These are phyloP conservation scores for Diplosphaera chodatii DNA, from an alignment of 139 green algal genomes.

Conservation along the genomic window DNA sequence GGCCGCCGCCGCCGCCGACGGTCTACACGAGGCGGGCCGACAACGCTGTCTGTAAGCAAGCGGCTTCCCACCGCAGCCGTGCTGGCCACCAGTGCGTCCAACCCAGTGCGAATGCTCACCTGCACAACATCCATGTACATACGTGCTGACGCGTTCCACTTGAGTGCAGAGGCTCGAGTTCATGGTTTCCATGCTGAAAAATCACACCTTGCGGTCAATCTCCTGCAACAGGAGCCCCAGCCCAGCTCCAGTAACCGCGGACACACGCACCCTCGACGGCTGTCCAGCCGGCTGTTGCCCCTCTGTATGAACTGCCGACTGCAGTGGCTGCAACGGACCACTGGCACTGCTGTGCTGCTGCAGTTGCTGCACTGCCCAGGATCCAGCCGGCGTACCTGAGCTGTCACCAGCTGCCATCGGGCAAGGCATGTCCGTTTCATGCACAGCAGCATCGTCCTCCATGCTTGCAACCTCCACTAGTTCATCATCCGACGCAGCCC, in stretches of 20 bases:
- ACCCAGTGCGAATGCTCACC: not conserved
- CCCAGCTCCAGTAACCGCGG: conserved; percentile 7
- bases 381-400: not conserved
- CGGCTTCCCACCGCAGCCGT: not conserved
- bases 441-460: no score
- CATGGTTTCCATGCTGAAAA: no score
- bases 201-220: conserved; percentile 15
- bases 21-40: not conserved
- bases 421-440: no score
- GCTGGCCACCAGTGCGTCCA: not conserved
- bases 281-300: not conserved
- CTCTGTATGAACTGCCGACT: not conserved
- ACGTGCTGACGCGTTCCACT: no score
- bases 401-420: no score
- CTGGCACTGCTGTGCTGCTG: no score
- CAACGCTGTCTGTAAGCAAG: not conserved
- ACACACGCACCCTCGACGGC: conserved; percentile 5
- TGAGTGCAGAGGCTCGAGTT: no score
- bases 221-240: conserved; percentile 13
- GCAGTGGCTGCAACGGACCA: no score
- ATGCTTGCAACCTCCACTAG: not conserved
- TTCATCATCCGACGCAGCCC: no score
- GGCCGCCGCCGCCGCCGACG: no score
- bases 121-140: no score
- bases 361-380: not conserved